A percentile compares a stretch with the other conserved stretches of the same genome.
These are phyloP conservation scores for Rhodotorula sp. DNA, from an alignment of 1,284 basidiomycete genomes.

Conservation along the genomic window DNA sequence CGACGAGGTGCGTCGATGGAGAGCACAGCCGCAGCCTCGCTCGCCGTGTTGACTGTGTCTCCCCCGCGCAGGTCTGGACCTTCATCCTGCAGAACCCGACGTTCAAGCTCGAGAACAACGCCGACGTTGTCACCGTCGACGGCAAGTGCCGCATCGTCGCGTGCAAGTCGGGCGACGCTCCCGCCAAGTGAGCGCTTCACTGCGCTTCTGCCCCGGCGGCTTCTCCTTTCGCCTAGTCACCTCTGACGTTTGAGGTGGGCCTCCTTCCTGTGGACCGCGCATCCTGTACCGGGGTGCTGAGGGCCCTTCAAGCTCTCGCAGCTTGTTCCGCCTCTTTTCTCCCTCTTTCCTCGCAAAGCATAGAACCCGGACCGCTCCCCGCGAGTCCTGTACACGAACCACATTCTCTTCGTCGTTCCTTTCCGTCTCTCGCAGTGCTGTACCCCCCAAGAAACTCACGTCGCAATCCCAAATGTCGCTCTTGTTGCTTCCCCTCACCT, in stretches of 20 bases:
- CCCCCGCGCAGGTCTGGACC: slow-evolving; percentile 71
- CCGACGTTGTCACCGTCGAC: slow-evolving; percentile 49
- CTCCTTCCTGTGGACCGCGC: not conserved
- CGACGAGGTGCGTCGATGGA: slow-evolving; percentile 62
- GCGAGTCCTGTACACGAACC: too few species aligned
- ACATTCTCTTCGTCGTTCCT: too few species aligned
- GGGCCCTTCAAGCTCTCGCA: too few species aligned
- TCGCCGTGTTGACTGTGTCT: not conserved
- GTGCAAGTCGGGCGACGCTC: slow-evolving; percentile 72
- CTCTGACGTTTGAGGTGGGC: not conserved
- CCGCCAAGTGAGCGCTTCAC: slow-evolving; percentile 26
- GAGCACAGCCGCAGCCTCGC: not conserved
- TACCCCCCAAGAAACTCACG: too few species aligned
- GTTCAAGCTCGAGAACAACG: slow-evolving; percentile 90
- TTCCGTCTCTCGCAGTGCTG: too few species aligned
- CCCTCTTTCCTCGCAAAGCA: too few species aligned
- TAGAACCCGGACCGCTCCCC: too few species aligned
- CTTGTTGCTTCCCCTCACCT: too few species aligned
- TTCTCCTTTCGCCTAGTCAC: not conserved
- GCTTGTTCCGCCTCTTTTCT: too few species aligned
- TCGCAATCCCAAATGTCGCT: too few species aligned
- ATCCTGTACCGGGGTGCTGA: too few species aligned
- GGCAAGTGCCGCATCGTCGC: slow-evolving; percentile 91
- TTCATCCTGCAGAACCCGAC: slow-evolving; percentile 88
- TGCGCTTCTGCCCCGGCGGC: not conserved